Evolutionary conservation across 257 asterid species (phyloP).

Genomic region (Solanum lignicaule): DNA sequence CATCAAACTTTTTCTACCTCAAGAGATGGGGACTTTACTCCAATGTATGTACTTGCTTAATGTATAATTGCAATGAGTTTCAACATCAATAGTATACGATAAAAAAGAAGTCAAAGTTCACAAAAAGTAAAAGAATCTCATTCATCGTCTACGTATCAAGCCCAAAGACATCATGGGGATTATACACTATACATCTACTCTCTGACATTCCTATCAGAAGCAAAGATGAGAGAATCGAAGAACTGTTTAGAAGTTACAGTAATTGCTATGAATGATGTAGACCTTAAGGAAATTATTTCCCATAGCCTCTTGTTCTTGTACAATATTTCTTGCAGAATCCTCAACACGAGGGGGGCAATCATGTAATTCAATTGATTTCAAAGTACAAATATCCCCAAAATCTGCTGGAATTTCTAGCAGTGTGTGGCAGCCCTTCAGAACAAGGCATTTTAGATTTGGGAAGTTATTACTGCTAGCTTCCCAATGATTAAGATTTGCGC

Average conservation of each 20-base stretch:
- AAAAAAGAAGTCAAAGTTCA: too few relatives aligned
- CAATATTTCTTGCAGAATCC: background rate
- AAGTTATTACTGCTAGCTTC: background rate
- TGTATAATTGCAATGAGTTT: too few relatives aligned
- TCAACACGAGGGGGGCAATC: rapidly evolving
- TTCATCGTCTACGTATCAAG: too few relatives aligned
- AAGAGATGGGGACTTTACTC: background rate
- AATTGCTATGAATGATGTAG: background rate
- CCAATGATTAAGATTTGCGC: background rate
- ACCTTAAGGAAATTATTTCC: background rate
- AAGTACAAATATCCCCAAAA: background rate
- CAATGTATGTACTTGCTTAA: too few relatives aligned
- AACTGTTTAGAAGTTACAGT: background rate
- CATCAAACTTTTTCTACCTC: background rate
- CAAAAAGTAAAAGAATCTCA: too few relatives aligned
- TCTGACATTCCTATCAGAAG: too few relatives aligned
- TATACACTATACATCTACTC: too few relatives aligned
- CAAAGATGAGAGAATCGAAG: too few relatives aligned
- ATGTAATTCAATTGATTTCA: background rate
- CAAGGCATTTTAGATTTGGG: background rate
- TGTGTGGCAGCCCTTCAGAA: rapidly evolving
- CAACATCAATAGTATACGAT: too few relatives aligned
- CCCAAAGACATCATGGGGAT: too few relatives aligned
- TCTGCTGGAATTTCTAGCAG: background rate
- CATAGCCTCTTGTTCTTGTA: background rate